Conservation (phyloP, 2,329 filamentous ascomycete genomes). For the Reticulascus tulasneorum region DNA sequence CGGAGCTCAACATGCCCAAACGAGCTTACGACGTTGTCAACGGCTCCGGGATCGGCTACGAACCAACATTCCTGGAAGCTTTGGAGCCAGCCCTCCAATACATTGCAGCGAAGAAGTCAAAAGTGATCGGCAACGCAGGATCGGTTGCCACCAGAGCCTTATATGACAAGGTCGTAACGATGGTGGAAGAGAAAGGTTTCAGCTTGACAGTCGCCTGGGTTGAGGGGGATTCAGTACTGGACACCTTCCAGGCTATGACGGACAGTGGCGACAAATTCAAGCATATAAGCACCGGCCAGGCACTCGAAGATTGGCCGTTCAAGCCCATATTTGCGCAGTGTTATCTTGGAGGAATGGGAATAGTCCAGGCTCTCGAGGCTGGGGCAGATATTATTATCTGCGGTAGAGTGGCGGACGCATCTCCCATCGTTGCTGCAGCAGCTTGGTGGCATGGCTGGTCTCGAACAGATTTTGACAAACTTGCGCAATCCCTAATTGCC, state of each 20-base stretch:
- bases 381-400: slow-evolving; percentile 40
- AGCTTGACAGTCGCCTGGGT: slow-evolving; percentile 31
- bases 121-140: slow-evolving; percentile 36
- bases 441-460: slow-evolving; percentile 49
- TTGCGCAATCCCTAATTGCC: slow-evolving; percentile 43
- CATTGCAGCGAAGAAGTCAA: slow-evolving; percentile 29
- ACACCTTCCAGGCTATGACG: too few species aligned
- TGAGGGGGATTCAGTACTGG: slow-evolving; percentile 33
- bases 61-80: slow-evolving; percentile 36
- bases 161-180: slow-evolving; percentile 23
- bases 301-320: slow-evolving; percentile 13
- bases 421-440: slow-evolving; percentile 46
- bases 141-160: slow-evolving; percentile 31
- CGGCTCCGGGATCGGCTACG: slow-evolving; percentile 29
- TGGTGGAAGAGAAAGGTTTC: slow-evolving; percentile 23
- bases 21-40: slow-evolving; percentile 24
- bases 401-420: slow-evolving; percentile 40
- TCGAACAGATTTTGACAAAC: slow-evolving; percentile 36
- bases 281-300: too few species aligned
- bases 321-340: slow-evolving; percentile 31
- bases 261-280: too few species aligned
- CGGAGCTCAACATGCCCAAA: slow-evolving; percentile 47
- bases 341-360: slow-evolving; percentile 44
- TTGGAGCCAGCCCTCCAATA: slow-evolving; percentile 35
- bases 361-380: slow-evolving; percentile 36